A percentile compares a stretch with the other conserved stretches of the same genome.
phyloP scores from a whole-genome alignment of 2,329 filamentous ascomycete species.

The Coniochaeta hoffmannii region DNA sequence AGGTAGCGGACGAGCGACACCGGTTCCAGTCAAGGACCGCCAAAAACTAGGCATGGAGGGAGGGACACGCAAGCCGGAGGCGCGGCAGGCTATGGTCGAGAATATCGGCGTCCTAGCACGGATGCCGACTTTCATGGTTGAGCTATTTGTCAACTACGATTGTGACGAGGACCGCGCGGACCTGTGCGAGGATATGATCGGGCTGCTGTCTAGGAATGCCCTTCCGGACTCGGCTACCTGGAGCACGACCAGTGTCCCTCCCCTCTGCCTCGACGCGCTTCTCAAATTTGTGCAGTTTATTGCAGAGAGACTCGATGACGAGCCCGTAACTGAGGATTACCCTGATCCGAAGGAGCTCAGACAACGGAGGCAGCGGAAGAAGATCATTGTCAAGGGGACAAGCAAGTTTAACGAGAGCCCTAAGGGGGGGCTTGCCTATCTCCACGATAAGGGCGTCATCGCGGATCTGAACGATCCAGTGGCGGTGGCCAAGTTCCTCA shows the following conservation, averaged over 20 bases:
- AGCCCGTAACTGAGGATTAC: slow-evolving; percentile 55
- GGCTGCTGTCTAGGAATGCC: slow-evolving; percentile 84
- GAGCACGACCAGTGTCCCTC: slow-evolving; percentile 97
- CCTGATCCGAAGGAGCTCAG: slow-evolving; percentile 59
- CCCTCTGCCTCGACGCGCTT: slow-evolving; percentile 85
- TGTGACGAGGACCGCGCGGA: slow-evolving; percentile 89
- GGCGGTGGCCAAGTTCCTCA: slow-evolving; percentile 80
- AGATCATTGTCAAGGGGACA: slow-evolving; percentile 79
- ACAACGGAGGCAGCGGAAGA: slow-evolving; percentile 72
- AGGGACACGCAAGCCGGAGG: slow-evolving; percentile 85
- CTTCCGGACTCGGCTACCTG: slow-evolving; percentile 96
- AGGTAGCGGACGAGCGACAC: slow-evolving; percentile 77
- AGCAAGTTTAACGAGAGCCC: slow-evolving; percentile 94
- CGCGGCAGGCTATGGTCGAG: slow-evolving; percentile 96
- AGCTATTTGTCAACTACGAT: slow-evolving; percentile 97
- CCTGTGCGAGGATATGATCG: slow-evolving; percentile 91
- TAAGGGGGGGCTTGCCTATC: slow-evolving; percentile 78
- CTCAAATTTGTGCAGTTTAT: slow-evolving; percentile 89
- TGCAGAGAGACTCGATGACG: slow-evolving; percentile 73
- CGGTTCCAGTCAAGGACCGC: slow-evolving; percentile 84
- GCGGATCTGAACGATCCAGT: slow-evolving; percentile 63
- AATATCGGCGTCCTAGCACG: slow-evolving; percentile 85
- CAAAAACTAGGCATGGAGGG: slow-evolving; percentile 91
- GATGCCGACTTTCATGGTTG: slow-evolving; percentile 90
- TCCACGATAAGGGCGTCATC: slow-evolving; percentile 82